Percentiles rank a stretch among this genome's conserved stretches.
These are phyloP conservation scores for Endocalyx cinctus DNA, from an alignment of 2,329 filamentous ascomycete genomes.

Conservation along the genomic window DNA sequence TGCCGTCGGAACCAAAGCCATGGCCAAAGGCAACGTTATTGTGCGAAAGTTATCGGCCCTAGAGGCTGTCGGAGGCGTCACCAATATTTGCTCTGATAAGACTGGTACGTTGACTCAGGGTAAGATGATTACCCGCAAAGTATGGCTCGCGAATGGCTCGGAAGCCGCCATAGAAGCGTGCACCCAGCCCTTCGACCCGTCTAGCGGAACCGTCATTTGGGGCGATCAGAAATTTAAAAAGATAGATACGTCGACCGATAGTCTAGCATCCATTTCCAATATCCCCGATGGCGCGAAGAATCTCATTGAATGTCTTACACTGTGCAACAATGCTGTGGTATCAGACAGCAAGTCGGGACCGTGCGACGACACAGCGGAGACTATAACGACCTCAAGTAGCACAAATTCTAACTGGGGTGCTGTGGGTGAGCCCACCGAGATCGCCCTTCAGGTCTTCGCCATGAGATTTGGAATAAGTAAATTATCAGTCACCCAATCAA, in stretches of 20 bases:
- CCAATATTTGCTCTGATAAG: constrained; percentile 67
- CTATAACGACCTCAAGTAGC: constrained; percentile 42
- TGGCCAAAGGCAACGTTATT: constrained; percentile 52
- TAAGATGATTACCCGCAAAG: constrained; percentile 61
- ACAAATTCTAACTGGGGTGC: constrained; percentile 50
- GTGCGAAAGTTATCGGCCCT: constrained; percentile 58
- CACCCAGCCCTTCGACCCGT: constrained; percentile 58
- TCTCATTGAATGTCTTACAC: constrained; percentile 51
- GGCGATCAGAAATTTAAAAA: constrained; percentile 31
- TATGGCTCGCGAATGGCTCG: constrained; percentile 54
- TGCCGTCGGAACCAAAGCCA: constrained; percentile 49
- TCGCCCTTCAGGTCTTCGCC: constrained; percentile 69
- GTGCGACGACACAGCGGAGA: constrained; percentile 39
- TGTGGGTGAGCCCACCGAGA: constrained; percentile 66
- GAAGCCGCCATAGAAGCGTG: constrained; percentile 50
- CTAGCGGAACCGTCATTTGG: constrained; percentile 48
- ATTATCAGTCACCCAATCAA: constrained; percentile 30
- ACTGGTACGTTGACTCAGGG: constrained; percentile 64
- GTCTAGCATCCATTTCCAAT: constrained; percentile 15
- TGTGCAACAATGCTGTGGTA: constrained; percentile 58
- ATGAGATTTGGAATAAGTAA: constrained; percentile 59
- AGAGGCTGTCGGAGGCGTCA: constrained; percentile 65
- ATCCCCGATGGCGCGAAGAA: constrained; percentile 32
- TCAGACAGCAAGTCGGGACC: constrained; percentile 35
- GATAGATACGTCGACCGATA: constrained; percentile 15